Evolutionary conservation across 176 grass and related monocot genomes (phyloP).

Genomic region (Eleusine coracana): DNA sequence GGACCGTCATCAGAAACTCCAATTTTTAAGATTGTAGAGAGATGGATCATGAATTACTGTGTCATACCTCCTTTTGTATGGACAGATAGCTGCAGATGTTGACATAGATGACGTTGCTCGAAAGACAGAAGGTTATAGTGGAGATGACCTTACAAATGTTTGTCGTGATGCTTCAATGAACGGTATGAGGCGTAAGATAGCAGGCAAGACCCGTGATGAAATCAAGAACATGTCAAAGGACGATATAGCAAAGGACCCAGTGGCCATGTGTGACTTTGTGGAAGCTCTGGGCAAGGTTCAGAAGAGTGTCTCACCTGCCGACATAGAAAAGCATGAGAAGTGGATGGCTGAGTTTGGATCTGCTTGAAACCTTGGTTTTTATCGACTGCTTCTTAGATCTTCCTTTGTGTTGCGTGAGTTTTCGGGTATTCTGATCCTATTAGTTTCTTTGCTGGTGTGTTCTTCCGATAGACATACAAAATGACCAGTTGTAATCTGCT

Average conservation of each 20-base stretch:
- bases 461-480: background rate
- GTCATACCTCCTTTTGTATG: background rate
- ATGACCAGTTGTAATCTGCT: background rate
- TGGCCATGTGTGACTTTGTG: conserved; percentile 91
- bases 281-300: conserved; percentile 84
- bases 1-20: background rate
- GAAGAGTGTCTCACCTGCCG: conserved; percentile 80
- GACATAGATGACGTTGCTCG: conserved; percentile 77
- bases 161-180: conserved; percentile 97
- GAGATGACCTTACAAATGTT: conserved; percentile 93
- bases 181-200: conserved; percentile 94
- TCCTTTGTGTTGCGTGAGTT: background rate
- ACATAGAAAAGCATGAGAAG: conserved; percentile 92
- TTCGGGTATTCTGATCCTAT: background rate
- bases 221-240: conserved; percentile 94
- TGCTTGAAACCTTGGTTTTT: conserved; percentile 33
- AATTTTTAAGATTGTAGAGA: background rate
- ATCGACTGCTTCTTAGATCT: background rate
- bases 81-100: conserved; percentile 72
- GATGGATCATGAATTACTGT: background rate
- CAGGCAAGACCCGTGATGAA: conserved; percentile 89
- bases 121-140: conserved; percentile 87
- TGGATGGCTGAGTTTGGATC: conserved; percentile 95
- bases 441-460: background rate
- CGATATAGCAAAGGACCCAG: conserved; percentile 88